These are phyloP conservation scores for Triticum dicoccoides DNA, from an alignment of 176 grass and related monocot genomes.

Conservation along the genomic window DNA sequence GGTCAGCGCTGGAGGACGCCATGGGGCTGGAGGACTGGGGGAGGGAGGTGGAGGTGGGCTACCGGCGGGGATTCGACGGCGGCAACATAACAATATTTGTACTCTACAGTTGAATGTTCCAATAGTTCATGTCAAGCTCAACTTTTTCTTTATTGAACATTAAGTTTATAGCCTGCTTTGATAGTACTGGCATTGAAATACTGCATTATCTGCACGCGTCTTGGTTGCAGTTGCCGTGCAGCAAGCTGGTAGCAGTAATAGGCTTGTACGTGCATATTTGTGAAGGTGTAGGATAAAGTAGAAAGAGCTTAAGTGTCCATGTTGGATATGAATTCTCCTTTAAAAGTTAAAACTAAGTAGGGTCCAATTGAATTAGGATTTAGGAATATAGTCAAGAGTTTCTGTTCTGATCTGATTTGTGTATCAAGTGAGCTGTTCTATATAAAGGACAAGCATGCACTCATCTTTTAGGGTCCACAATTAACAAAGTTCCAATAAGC, in stretches of 20 bases:
- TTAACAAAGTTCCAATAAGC: neutral
- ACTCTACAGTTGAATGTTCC: neutral
- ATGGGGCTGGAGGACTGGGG: too few species aligned
- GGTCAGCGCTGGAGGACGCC: too few species aligned
- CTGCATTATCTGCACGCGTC: neutral
- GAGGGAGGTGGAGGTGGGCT: too few species aligned
- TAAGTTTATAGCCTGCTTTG: constrained; percentile 2
- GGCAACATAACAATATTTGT: neutral
- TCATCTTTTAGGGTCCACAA: neutral
- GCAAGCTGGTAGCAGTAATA: neutral
- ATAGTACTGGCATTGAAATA: neutral
- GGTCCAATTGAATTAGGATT: neutral
- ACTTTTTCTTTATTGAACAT: neutral
- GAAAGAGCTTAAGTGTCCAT: neutral
- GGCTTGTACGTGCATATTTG: neutral
- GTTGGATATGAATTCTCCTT: neutral
- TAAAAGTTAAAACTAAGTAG: neutral
- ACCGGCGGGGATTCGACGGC: too few species aligned
- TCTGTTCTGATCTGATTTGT: neutral
- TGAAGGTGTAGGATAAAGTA: neutral
- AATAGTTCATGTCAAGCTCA: neutral
- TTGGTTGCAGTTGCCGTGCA: neutral
- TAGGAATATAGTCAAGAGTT: neutral
- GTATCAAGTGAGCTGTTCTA: neutral
- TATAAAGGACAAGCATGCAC: neutral